These are phyloP conservation scores for Globisporangium spiculum DNA, from an alignment of 352 stramenopile species.

Conservation along the genomic window DNA sequence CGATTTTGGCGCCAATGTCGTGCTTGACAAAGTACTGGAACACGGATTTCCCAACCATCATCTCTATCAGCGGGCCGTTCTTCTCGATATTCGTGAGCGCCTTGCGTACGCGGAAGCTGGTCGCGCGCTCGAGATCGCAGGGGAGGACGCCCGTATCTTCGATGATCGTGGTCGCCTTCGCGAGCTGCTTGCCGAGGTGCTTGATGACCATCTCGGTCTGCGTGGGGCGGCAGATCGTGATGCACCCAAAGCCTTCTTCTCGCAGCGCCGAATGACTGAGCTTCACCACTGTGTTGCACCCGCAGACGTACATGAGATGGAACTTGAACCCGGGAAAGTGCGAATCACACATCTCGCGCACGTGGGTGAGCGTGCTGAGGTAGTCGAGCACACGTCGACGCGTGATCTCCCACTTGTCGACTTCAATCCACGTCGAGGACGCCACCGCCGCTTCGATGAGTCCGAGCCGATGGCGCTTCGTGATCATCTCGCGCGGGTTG, in stretches of 20 bases:
- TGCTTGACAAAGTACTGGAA: conserved; percentile 64
- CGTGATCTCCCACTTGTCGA: conserved; percentile 86
- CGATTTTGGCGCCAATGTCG: conserved; percentile 54
- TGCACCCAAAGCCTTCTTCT: conserved; percentile 68
- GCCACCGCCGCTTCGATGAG: conserved; percentile 65
- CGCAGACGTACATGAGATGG: conserved; percentile 75
- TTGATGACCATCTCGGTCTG: conserved; percentile 72
- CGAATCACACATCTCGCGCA: conserved; percentile 70
- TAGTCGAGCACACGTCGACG: conserved; percentile 70
- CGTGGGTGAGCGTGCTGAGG: conserved; percentile 67
- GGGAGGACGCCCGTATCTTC: conserved; percentile 69
- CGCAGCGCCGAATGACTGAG: conserved; percentile 64
- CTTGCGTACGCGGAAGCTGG: conserved; percentile 62
- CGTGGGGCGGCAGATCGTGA: conserved; percentile 60
- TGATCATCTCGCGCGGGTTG: conserved; percentile 77
- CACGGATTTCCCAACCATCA: conserved; percentile 71
- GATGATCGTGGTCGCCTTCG: conserved; percentile 61
- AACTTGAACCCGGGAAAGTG: conserved; percentile 65
- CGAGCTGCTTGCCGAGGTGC: conserved; percentile 60
- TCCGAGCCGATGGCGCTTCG: conserved; percentile 57
- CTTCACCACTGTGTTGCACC: conserved; percentile 78
- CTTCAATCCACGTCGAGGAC: conserved; percentile 75
- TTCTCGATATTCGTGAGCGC: conserved; percentile 29
- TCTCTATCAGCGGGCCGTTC: conserved; percentile 43
- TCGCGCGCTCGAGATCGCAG: conserved; percentile 62